Base-by-base conservation (phyloP, 2,329 filamentous ascomycete species). In the Phialophora verrucosa region DNA sequence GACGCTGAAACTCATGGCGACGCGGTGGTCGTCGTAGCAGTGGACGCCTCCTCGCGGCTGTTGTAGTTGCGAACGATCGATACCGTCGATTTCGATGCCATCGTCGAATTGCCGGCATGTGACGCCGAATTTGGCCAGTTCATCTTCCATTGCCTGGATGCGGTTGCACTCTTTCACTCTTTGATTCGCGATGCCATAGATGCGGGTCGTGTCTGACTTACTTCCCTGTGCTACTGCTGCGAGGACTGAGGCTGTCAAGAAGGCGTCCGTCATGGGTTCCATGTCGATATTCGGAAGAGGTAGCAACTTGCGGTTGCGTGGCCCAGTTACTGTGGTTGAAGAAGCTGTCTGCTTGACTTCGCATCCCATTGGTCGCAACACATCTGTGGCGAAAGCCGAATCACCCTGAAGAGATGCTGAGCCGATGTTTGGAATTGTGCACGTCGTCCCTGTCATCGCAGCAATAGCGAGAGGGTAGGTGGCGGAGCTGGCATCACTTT, bases 221-320 rank as follows among this genome's bases (percentile, higher is more conserved):
- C 80, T 81, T 1, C 91, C 92, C 14, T 86, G 88, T 10, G 94
- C 93, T 51, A 97, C 92, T 42, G 95, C 95, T 29, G 93, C 95
- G 55, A 99, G 85, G 4, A 97, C 93, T 1, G 93, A 96, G 20
- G 95, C 95, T 4, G 93, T 97, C 60, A 99, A 84, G 83, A 99
- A 99, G 57, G 95, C 95, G 78, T 99, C 95, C 0, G 95, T 99
- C 95, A 99, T 99, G 0, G 94, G 91, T 78, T 98, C 95, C 95
- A 99, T 99, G 75, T 99, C 93, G 31, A 99, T 88, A 66, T 94
- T 90, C 20, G 88, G 81, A 12, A 99, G 82, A 0, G 91, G 90
- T 72, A 88, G 88, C 47, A 99, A 81, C 17, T 85, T 80, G 11
- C 95, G 94, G 63, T 84, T 79, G 2, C 86, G 79, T n/a, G 95